Percentiles rank a stretch among this genome's conserved stretches.
Evolutionary conservation across 139 green algal species (phyloP).

Genomic region (Chlorella vulgaris): DNA sequence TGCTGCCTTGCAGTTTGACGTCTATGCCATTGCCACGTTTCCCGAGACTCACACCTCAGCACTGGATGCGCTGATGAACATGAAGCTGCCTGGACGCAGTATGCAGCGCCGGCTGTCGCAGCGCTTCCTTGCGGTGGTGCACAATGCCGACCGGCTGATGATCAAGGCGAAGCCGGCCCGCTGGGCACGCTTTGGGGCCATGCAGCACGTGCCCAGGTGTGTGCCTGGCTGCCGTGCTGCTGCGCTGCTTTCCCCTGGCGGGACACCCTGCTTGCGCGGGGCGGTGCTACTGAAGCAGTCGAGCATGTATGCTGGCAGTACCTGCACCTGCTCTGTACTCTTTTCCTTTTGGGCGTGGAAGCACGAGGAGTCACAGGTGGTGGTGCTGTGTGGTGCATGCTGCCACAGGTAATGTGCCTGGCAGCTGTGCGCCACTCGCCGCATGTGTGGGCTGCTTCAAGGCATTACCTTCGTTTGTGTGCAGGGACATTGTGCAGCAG

Average conservation of each 20-base stretch:
- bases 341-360: no score
- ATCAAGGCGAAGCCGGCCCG: background rate
- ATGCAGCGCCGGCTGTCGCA: background rate
- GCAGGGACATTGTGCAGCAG: background rate
- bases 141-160: background rate
- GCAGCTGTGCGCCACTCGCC: no score
- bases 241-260: no score
- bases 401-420: no score
- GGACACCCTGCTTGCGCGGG: no score
- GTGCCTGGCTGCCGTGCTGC: background rate
- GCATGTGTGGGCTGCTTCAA: no score
- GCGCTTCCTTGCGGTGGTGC: slow-evolving; percentile 1
- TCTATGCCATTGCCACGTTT: background rate
- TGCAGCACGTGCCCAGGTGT: background rate
- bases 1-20: background rate
- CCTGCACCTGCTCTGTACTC: no score
- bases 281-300: no score
- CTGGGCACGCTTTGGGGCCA: background rate
- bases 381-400: no score
- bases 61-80: background rate
- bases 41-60: background rate
- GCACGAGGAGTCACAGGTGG: no score
- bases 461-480: no score
- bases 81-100: background rate
- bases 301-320: no score